Conservation (phyloP, 2,329 filamentous ascomycete species). For the Fonsecaea monophora region DNA sequence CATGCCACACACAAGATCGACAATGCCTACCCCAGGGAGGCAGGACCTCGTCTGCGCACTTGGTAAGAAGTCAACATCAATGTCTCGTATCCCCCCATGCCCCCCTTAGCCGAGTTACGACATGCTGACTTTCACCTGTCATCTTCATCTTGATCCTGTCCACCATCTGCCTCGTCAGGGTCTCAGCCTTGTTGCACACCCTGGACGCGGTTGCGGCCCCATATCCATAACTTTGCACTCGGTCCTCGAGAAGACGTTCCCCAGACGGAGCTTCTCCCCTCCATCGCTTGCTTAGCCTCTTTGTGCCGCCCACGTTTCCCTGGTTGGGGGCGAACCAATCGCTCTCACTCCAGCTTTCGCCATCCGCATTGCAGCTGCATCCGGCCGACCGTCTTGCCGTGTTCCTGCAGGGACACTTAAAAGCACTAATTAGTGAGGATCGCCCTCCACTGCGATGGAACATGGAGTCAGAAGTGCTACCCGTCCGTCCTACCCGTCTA, state of each 20-base stretch:
- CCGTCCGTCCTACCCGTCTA: background rate
- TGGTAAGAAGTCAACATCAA: background rate
- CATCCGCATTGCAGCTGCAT: constrained; percentile 20
- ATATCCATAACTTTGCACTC: background rate
- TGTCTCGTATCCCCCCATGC: background rate
- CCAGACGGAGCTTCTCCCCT: background rate
- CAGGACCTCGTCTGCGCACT: background rate
- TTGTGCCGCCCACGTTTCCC: background rate
- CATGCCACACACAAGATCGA: background rate
- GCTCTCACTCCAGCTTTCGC: constrained; percentile 9
- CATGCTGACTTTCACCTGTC: background rate
- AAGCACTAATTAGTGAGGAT: background rate
- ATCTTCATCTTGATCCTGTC: background rate
- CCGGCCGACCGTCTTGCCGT: background rate
- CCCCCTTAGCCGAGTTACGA: background rate
- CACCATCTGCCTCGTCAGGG: too few species aligned
- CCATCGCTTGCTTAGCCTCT: constrained; percentile 11
- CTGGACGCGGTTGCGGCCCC: background rate
- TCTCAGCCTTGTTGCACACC: background rate
- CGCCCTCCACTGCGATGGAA: background rate
- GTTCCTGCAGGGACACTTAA: constrained; percentile 1
- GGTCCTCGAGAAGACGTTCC: background rate
- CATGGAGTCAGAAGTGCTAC: background rate
- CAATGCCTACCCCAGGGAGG: background rate
- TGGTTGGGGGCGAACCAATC: constrained; percentile 6